Evolutionary conservation across 1,284 basidiomycete genomes (phyloP), one percentile per base, ranked within the genome.

Genomic region (Austropuccinia psidii): DNA sequence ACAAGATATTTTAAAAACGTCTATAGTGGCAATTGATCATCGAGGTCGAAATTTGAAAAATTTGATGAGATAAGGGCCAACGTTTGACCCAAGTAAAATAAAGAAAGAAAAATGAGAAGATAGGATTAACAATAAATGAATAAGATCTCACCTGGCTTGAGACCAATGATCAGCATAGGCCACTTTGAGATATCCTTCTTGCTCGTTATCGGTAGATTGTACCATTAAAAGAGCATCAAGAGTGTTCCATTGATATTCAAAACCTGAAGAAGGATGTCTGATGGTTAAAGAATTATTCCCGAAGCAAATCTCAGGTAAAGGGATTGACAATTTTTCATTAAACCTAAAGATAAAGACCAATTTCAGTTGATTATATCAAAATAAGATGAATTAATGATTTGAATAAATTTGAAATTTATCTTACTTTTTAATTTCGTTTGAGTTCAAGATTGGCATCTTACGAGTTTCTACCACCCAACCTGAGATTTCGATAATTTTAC

Each of bases 261-360:
- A 89, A 2, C 85, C 86, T 24, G 86, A 87, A 0, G 85, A 81
- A 11, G 72, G 67, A 75, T 85, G 83, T 0, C 75, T 74, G 15
- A 98, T 82, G 7, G 84, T 82, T 1, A 99, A 84, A 21, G 82
- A 82, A 81, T 98, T 98, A 80, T 86, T 87, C 4, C 93, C 93
- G 79, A 98, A 98, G 0, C 90, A 93, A 92, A 98, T 98, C 80
- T 99, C 95, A 1, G 96, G 96, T 0, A 95, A 82, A 0, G 94
- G 90, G 35, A 98, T 85, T 3, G 85, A 85, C 77, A 96, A 87
- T 64, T 85, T 85, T 76, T 90, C 87, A 41, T 85, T 82, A 0
- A 90, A 88, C 76, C 88, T 93, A 39, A 2, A 15, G 15, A 19
- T 89, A 87, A 17, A 11, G 77, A 89, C 89, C 91, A 77, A 83